Evolutionary conservation across 352 stramenopile genomes (phyloP).

Genomic region (Phytophthora meadii): DNA sequence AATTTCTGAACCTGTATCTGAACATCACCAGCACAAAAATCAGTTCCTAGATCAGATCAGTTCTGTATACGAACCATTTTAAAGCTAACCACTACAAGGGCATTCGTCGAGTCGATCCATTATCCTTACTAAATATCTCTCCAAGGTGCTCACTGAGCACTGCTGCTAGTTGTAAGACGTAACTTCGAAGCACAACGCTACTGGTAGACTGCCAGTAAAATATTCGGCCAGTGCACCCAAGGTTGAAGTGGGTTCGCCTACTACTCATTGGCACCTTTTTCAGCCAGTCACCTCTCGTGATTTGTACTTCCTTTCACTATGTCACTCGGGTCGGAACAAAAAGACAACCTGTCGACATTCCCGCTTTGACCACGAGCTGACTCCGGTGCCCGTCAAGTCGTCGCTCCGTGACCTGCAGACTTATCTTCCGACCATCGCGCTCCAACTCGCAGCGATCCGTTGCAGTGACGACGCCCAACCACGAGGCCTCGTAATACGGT

Average conservation of each 20-base stretch:
- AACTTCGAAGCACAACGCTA: no score
- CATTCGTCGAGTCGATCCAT: no score
- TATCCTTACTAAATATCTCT: no score
- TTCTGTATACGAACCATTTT: no score
- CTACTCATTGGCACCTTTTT: constrained; percentile 2
- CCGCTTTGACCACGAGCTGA: neutral
- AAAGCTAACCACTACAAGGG: no score
- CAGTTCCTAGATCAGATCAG: no score
- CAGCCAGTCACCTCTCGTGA: constrained; percentile 1
- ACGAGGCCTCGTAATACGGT: neutral
- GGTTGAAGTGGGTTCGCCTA: neutral
- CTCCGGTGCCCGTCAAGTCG: neutral
- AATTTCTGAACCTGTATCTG: no score
- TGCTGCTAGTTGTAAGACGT: no score
- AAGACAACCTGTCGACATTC: constrained; percentile 2
- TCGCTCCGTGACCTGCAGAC: neutral
- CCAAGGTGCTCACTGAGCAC: no score
- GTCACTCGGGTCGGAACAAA: constrained; percentile 3
- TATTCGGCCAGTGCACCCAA: neutral
- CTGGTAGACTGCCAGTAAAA: no score
- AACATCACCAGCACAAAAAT: no score
- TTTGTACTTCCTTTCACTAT: constrained; percentile 10
- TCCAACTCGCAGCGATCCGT: neutral
- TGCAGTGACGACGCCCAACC: constrained; percentile 1
- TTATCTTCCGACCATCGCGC: constrained; percentile 16